Base-by-base conservation (phyloP, 441 rosid genomes). In the Gossypium davidsonii region DNA sequence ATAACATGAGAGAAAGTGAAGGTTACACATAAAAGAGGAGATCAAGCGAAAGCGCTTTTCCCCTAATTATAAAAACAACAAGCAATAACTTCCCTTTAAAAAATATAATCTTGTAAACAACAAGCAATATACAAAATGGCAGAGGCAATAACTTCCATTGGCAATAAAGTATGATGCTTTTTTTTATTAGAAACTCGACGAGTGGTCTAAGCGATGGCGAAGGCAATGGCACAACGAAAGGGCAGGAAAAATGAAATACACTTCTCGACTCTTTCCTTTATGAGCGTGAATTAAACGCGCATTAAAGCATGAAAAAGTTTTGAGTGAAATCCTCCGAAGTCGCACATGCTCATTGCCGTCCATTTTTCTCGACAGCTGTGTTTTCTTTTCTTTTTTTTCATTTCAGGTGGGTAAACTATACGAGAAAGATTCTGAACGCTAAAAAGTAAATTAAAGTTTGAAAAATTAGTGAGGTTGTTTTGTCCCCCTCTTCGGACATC, bases 11-110 rank as follows among this genome's bases (percentile, higher is more conserved):
- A 70, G 34, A 15, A 23, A 17, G 58, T 61, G 63, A 76, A 76
- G 77, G 82, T 75, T 69, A 69, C 79, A 31, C 65, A 57, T n/a
- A 49, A 59, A 64, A 55, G 78, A 75, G 76, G 76, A 73, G 61
- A 73, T 52, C 57, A 42, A 67, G 70, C 28, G n/a, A 67, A 6
- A 6, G 42, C 42, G 42, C 42, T 37, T 37, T 6, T 37, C 42
- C 42, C 8, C 42, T 37, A 37, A 37, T 37, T 37, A 37, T 1
- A 37, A 37, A 37, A 77, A 9, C 25, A 31, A 6, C 6, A 17
- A 17, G 10, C 20, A 52, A 6, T 52, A 37, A 37, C 0, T 49
- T 48, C 53, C 55, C 55, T 14, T 37, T 1, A 3, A n/a, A 6
- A 4, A 44, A 39, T 51, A 37, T 37, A 37, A 37, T 37, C 44